Conservation (phyloP, 2,329 filamentous ascomycete genomes). For the Lachnellula cervina region DNA sequence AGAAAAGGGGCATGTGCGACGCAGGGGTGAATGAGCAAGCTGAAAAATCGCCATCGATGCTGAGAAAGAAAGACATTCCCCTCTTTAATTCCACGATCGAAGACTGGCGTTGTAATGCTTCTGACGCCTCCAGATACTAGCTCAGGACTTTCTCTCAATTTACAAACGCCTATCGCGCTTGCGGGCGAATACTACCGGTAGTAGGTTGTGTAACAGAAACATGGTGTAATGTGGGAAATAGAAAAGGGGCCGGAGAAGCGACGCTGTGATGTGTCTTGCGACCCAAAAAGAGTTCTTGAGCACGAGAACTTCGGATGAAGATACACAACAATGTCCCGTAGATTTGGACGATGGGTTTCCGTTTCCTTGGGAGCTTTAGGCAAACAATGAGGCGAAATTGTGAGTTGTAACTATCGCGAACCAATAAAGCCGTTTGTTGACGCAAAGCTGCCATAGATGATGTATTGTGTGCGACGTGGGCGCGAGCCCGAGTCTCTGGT, state of each 20-base stretch:
- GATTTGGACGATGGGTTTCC: neutral
- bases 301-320: neutral
- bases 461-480: neutral
- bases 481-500: neutral
- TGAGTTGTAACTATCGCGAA: neutral
- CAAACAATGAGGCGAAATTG: neutral
- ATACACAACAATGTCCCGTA: neutral
- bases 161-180: too few species aligned
- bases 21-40: neutral
- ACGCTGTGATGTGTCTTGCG: too few species aligned
- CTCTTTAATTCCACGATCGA: too few species aligned
- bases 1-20: neutral
- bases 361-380: neutral
- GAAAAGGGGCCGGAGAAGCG: too few species aligned
- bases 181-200: too few species aligned
- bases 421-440: neutral
- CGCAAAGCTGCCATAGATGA: neutral
- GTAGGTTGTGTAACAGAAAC: too few species aligned
- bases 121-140: too few species aligned
- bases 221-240: too few species aligned
- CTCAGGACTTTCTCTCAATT: too few species aligned
- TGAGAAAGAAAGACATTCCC: too few species aligned
- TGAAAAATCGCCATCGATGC: too few species aligned
- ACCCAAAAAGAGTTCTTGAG: neutral
- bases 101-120: too few species aligned